Evolutionary conservation across 345 rosid genomes (phyloP).

Genomic region (Mercurialis annua): DNA sequence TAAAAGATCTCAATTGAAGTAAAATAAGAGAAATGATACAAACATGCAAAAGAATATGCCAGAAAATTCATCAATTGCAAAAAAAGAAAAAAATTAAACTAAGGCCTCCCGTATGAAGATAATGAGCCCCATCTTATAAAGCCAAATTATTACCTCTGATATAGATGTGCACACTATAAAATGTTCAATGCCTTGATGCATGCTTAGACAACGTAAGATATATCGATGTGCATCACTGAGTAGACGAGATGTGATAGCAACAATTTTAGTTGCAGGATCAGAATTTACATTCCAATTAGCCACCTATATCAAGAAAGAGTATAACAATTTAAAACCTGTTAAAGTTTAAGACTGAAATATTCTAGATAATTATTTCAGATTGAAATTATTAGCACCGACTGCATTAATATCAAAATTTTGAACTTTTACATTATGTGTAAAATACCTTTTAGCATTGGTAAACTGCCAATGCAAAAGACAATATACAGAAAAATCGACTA

Average conservation of each 20-base stretch:
- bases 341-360: slow-evolving; percentile 7
- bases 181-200: slow-evolving; percentile 45
- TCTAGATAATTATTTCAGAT: background rate
- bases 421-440: background rate
- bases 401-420: background rate
- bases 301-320: slow-evolving; percentile 40
- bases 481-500: background rate
- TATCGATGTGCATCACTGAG: slow-evolving; percentile 93
- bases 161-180: slow-evolving; percentile 75
- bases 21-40: background rate
- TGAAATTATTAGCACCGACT: background rate
- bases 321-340: slow-evolving; percentile 12
- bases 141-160: slow-evolving; percentile 63
- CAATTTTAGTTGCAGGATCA: slow-evolving; percentile 47
- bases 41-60: background rate
- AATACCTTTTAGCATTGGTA: background rate
- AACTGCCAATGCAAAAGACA: background rate
- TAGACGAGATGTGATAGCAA: slow-evolving; percentile 73
- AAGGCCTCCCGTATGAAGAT: background rate
- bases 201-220: slow-evolving; percentile 70
- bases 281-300: slow-evolving; percentile 66
- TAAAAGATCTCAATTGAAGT: background rate
- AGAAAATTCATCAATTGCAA: slow-evolving; percentile 6
- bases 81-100: background rate
- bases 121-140: slow-evolving; percentile 9